Base-by-base conservation (phyloP, 2,329 filamentous ascomycete species). In the Fusarium chlamydosporum region DNA sequence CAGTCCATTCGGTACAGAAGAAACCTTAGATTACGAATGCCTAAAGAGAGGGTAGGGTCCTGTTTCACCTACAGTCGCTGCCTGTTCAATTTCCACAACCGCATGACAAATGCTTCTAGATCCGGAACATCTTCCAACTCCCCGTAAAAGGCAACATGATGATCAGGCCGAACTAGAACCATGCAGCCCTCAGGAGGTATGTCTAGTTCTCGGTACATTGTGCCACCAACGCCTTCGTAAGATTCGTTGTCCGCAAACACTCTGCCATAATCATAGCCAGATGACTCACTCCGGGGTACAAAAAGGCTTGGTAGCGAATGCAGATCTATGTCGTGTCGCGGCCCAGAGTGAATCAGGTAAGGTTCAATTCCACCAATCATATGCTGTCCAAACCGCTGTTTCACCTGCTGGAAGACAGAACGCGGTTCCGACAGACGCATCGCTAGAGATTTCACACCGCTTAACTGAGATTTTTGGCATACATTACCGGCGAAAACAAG, bases 221-320 rank as follows among this genome's bases (percentile, higher is more conserved):
- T 46, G 18, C 42, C 42, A 7, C 42, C 42, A 20, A 33, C 7
- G 10, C 42, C 42, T 9, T 18, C n/a, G 12, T n/a, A 31, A n/a
- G 42, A 46, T n/a, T n/a, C n/a, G 18, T 46, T 46, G 27, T 46
- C 42, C 4, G 18, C 42, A 33, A 46, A 46, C n/a, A 46, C 42
- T n/a, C 31, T 46, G 16, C 42, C 26, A 18, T 46, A 46, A 46
- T 46, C 42, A 29, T 29, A 46, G 3, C 42, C 42, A 10, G 18
- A 15, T 27, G 42, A 31, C 27, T 31, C 42, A 18, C 42, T 46
- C 18, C 27, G 26, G 11, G 42, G 26, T 16, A 46, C 27, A 31
- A 46, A 46, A n/a, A 46, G n/a, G 16, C 9, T n/a, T 7, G 42
- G 42, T 10, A 46, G 7, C 4, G n/a, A 46, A 33, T 46, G 42